Base-by-base conservation (phyloP, 2,329 filamentous ascomycete genomes). In the Ophiocordyceps camponoti-floridani region DNA sequence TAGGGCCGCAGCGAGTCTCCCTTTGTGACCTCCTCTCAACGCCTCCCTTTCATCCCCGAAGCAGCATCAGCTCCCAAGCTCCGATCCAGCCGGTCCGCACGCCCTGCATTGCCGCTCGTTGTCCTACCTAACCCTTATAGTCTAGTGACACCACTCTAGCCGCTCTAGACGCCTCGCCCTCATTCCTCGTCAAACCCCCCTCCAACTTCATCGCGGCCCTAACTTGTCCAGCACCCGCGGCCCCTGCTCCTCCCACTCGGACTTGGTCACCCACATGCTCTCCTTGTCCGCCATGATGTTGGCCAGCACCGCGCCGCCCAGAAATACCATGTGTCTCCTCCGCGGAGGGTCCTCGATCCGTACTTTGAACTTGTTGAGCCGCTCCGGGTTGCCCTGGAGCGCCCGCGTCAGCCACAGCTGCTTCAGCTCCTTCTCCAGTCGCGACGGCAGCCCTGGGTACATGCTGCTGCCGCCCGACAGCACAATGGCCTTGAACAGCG, bases 261-360 rank as follows among this genome's bases (percentile, higher is more conserved):
- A 75, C 72, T 94, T 94, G 54, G 82, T 84, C 58, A 98, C 88
- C 91, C 91, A 98, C 91, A 96, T 96, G 62, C 82, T 84, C 63
- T 95, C 86, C 69, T 95, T 96, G 67, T 96, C 88, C 41, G 91
- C 88, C 83, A 98, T 96, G 63, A 98, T 93, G 62, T 96, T 96
- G 54, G 91, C 91, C 56, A 98, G 70, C 50, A 98, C 91, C 26
- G 91, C 91, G 54, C 91, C 91, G 47, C 91, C 91, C 46, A 98
- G 67, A 73, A 98, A 96, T n/a, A 98, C 91, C 88, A 98, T 96
- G 70, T 98, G 91, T 64, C 89, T 76, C 68, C 91, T 77, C 66
- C 91, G 77, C 31, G 91, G 91, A 44, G 91, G 91, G 62, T 98
- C 91, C 64, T 98, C 91, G 70, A 98, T 96, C 63, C 91, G 79